These are phyloP conservation scores for Penicillium pulvis DNA, from an alignment of 495 filamentous ascomycete species.

Conservation along the genomic window DNA sequence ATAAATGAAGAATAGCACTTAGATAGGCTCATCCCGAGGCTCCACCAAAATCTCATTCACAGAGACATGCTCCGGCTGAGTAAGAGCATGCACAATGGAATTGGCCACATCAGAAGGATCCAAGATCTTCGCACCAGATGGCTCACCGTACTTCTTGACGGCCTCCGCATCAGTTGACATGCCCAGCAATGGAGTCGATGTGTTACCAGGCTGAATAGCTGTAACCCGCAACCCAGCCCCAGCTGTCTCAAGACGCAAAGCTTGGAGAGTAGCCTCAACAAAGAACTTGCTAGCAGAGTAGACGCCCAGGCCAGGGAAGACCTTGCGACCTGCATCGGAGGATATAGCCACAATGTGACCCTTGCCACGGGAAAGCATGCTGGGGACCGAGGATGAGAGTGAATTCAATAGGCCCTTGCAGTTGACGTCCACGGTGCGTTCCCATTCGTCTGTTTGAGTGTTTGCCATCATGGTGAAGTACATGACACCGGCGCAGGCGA, in stretches of 20 bases:
- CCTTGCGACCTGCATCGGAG: constrained; percentile 69
- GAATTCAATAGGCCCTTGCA: constrained; percentile 71
- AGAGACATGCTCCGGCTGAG: constrained; percentile 65
- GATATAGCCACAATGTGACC: constrained; percentile 71
- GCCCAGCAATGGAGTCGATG: constrained; percentile 60
- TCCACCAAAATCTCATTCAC: constrained; percentile 74
- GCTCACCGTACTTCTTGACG: constrained; percentile 69
- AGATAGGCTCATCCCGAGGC: constrained; percentile 71
- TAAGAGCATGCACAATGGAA: constrained; percentile 64
- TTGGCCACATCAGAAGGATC: constrained; percentile 63
- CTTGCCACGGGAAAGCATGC: constrained; percentile 60
- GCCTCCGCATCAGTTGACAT: constrained; percentile 70
- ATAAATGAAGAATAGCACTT: constrained; percentile 5
- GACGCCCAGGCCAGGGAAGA: constrained; percentile 72
- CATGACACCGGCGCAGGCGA: constrained; percentile 73
- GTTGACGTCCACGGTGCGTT: constrained; percentile 70
- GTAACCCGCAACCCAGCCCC: constrained; percentile 65
- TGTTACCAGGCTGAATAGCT: constrained; percentile 67
- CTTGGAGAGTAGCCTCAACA: constrained; percentile 69
- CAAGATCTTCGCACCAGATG: constrained; percentile 64
- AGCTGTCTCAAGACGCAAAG: constrained; percentile 65
- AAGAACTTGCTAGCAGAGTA: constrained; percentile 76
- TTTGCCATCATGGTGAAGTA: constrained; percentile 78
- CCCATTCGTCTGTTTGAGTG: constrained; percentile 63
- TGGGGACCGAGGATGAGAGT: constrained; percentile 58